A percentile compares a stretch with the other conserved stretches of the same genome.
phyloP scores from a whole-genome alignment of 768 basidiomycete genomes.

The Chalciporus chontae region DNA sequence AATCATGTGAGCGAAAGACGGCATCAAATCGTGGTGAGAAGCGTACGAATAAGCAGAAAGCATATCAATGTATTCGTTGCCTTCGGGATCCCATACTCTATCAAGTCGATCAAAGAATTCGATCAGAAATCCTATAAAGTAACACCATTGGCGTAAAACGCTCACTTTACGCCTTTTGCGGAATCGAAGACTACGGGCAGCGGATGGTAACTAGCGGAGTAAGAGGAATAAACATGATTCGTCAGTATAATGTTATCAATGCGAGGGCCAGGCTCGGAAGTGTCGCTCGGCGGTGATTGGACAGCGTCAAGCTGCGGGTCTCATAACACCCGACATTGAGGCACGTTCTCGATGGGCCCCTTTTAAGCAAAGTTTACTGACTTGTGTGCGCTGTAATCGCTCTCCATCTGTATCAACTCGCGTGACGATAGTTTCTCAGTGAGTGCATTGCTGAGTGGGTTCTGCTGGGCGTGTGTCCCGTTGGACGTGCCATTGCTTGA shows the following conservation, averaged over 20 bases:
- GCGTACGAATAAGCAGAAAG: slow-evolving; percentile 94
- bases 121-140: not conserved
- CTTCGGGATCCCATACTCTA: slow-evolving; percentile 92
- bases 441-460: not conserved
- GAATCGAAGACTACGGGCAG: slow-evolving; percentile 92
- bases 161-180: slow-evolving; percentile 87
- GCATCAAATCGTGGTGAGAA: not conserved
- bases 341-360: slow-evolving; percentile 7
- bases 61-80: slow-evolving; percentile 96
- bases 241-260: slow-evolving; percentile 25
- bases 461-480: slow-evolving; percentile 9
- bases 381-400: slow-evolving; percentile 87
- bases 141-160: slow-evolving; percentile 34
- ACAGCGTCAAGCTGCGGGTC: slow-evolving; percentile 7
- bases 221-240: slow-evolving; percentile 38
- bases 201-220: slow-evolving; percentile 83
- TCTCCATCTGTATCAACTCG: slow-evolving; percentile 76
- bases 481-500: slow-evolving; percentile 14
- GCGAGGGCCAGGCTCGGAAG: slow-evolving; percentile 19
- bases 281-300: slow-evolving; percentile 16
- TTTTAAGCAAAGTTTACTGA: slow-evolving; percentile 39
- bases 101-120: slow-evolving; percentile 5
- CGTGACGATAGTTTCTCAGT: slow-evolving; percentile 47
- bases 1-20: slow-evolving; percentile 4
- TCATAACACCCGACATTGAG: slow-evolving; percentile 20